A percentile compares a stretch with the other conserved stretches of the same genome.
Conservation (phyloP, 2,329 filamentous ascomycete genomes). For the Teratosphaeriaceae sp. region DNA sequence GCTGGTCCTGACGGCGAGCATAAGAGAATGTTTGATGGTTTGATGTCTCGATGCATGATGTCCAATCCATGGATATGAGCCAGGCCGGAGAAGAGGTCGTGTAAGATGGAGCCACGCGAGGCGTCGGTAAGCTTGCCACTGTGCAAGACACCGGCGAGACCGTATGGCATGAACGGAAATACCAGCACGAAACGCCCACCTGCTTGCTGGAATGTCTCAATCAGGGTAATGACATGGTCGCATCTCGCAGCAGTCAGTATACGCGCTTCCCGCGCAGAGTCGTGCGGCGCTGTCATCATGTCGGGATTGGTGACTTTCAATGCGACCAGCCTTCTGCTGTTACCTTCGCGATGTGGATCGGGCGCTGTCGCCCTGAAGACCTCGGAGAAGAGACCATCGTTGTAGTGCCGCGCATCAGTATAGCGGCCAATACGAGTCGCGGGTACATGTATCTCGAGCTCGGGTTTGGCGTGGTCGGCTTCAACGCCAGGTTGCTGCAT, state of each 20-base stretch:
- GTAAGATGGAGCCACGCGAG: conserved; percentile 46
- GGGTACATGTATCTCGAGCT: conserved; percentile 27
- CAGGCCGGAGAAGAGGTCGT: conserved; percentile 65
- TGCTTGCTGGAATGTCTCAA: conserved; percentile 65
- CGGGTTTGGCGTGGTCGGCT: conserved; percentile 17
- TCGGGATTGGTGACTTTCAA: conserved; percentile 81
- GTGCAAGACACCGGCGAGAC: conserved; percentile 61
- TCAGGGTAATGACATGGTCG: conserved; percentile 57
- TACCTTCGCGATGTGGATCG: conserved; percentile 11
- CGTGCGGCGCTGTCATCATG: conserved; percentile 69
- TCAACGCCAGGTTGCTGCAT: conserved; percentile 23
- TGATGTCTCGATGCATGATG: conserved; percentile 90
- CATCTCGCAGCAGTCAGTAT: conserved; percentile 58
- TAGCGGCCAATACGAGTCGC: conserved; percentile 48
- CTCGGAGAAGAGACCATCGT: conserved; percentile 69
- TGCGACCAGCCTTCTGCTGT: conserved; percentile 46
- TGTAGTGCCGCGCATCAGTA: conserved; percentile 49
- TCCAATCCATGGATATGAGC: conserved; percentile 62
- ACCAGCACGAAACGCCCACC: conserved; percentile 69
- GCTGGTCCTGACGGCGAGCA: conserved; percentile 55
- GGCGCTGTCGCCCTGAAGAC: conserved; percentile 63
- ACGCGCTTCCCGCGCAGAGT: conserved; percentile 70
- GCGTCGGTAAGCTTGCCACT: conserved; percentile 23
- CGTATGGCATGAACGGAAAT: conserved; percentile 76
- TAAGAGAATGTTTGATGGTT: conserved; percentile 70